Conservation (phyloP, 2,329 filamentous ascomycete genomes). For the Colletotrichum theobromicola region DNA sequence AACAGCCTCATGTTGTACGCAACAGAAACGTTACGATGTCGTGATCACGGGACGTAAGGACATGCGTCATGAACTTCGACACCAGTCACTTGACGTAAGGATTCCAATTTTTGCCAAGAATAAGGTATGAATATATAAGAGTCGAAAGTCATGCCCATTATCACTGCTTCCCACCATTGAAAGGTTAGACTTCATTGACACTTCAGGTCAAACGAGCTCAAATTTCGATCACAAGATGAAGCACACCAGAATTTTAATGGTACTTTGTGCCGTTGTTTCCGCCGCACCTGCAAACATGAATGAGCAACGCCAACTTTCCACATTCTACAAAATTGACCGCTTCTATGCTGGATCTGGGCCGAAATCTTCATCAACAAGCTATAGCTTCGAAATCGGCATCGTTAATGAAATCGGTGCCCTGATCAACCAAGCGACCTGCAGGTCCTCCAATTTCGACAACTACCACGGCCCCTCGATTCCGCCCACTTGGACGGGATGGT, state of each 20-base stretch:
- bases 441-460: background rate
- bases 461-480: background rate
- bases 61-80: rapidly evolving
- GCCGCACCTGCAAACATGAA: background rate
- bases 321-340: background rate
- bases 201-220: background rate
- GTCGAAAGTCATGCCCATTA: rapidly evolving
- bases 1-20: background rate
- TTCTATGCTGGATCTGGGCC: background rate
- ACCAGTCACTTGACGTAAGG: too few relatives aligned
- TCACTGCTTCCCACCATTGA: background rate
- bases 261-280: background rate
- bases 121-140: background rate
- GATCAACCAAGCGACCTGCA: background rate
- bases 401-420: background rate
- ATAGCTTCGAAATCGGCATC: background rate
- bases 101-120: too few relatives aligned
- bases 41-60: background rate
- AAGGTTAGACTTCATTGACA: background rate
- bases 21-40: background rate
- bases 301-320: background rate
- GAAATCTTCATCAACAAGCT: background rate
- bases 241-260: background rate
- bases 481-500: background rate
- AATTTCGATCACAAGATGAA: background rate